Conservation (phyloP, 345 rosid species). For the Aquilaria sinensis region DNA sequence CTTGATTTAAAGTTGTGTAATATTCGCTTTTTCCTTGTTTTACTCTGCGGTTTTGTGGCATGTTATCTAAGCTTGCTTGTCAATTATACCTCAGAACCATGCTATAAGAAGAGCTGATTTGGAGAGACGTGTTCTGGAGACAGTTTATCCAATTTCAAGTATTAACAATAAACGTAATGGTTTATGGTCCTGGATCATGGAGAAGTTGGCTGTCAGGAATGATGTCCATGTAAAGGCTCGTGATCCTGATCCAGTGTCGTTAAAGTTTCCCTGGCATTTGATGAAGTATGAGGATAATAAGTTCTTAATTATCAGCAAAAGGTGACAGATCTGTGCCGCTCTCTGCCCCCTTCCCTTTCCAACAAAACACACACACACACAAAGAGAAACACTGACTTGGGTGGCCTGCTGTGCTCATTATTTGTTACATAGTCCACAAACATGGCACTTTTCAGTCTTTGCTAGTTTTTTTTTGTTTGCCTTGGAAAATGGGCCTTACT, state of each 20-base stretch:
- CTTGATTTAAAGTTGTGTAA: neutral
- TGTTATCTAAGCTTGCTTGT: too few relatives aligned
- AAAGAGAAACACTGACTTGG: too few relatives aligned
- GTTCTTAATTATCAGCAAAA: slow-evolving; percentile 46
- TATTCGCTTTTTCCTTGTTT: neutral
- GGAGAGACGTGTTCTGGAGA: slow-evolving; percentile 72
- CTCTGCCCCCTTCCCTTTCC: neutral
- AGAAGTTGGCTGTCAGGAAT: slow-evolving; percentile 48
- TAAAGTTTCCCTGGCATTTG: slow-evolving; percentile 88
- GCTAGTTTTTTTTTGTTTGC: too few relatives aligned
- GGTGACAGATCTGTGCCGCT: slow-evolving; percentile 31
- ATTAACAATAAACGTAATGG: slow-evolving; percentile 32
- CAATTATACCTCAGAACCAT: slow-evolving; percentile 47
- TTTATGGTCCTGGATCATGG: slow-evolving; percentile 65
- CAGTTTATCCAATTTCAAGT: slow-evolving; percentile 60
- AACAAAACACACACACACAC: too few relatives aligned
- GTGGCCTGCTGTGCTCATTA: too few relatives aligned
- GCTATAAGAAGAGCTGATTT: slow-evolving; percentile 90
- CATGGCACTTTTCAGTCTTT: too few relatives aligned
- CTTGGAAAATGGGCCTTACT: too few relatives aligned
- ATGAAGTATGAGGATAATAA: slow-evolving; percentile 42
- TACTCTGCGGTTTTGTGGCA: neutral
- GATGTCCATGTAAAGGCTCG: slow-evolving; percentile 38
- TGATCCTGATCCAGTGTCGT: slow-evolving; percentile 35
- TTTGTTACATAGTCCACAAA: too few relatives aligned